Evolutionary conservation across 108 stramenopile genomes (phyloP).

Genomic region (Skeletonema marinoi): DNA sequence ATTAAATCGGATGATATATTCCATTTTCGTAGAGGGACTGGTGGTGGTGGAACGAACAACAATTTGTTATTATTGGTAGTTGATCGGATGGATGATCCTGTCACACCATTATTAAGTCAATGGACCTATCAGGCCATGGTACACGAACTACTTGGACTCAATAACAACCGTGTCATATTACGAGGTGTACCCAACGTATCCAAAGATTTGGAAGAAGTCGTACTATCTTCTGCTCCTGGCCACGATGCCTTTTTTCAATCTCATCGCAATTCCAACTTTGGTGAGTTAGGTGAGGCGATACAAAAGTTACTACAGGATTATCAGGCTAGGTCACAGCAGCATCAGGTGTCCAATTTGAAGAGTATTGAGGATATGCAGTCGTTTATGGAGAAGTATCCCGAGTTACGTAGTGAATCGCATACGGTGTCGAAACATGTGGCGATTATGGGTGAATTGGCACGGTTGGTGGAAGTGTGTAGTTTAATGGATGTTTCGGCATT

Average conservation of each 20-base stretch:
- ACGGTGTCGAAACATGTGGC: constrained; percentile 97
- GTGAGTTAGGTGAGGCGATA: constrained; percentile 95
- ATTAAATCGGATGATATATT: constrained; percentile 93
- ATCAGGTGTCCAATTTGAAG: constrained; percentile 73
- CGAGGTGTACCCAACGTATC: constrained; percentile 92
- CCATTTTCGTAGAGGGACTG: constrained; percentile 80
- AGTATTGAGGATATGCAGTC: constrained; percentile 98
- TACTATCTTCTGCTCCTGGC: constrained; percentile 76
- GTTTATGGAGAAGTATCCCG: constrained; percentile 98
- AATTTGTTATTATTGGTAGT: constrained; percentile 83
- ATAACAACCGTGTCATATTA: constrained; percentile 95
- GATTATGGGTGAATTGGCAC: constrained; percentile 94
- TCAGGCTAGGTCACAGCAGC: constrained; percentile 85
- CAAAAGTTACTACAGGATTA: constrained; percentile 94
- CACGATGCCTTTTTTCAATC: constrained; percentile 92
- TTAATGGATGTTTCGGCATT: constrained; percentile 98
- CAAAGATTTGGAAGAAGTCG: constrained; percentile 97
- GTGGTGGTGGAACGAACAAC: constrained; percentile 24
- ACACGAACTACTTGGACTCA: constrained; percentile 97
- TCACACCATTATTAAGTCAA: constrained; percentile 97
- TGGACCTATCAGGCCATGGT: constrained; percentile 99
- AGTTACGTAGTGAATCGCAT: constrained; percentile 84
- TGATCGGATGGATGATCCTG: constrained; percentile 98
- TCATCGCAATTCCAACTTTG: constrained; percentile 97
- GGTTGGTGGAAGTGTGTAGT: constrained; percentile 90